phyloP scores from a whole-genome alignment of 2,329 filamentous ascomycete genomes.

The Alternaria sp. region DNA sequence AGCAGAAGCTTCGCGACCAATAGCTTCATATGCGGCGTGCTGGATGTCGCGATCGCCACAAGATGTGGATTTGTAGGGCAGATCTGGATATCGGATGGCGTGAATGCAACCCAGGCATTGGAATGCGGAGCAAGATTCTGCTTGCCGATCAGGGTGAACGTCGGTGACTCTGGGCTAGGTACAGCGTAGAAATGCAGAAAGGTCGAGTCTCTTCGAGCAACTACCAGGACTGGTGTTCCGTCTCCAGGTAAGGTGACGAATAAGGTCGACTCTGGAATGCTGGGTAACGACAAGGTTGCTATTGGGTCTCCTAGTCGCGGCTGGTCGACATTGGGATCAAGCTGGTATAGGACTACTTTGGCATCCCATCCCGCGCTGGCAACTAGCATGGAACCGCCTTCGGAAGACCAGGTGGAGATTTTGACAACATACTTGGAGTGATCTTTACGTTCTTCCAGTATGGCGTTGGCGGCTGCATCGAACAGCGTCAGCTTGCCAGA shows the following conservation, averaged over 20 bases:
- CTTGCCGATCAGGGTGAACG: constrained; percentile 54
- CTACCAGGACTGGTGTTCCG: constrained; percentile 56
- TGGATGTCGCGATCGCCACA: constrained; percentile 65
- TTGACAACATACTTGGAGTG: constrained; percentile 66
- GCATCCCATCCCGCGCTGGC: constrained; percentile 68
- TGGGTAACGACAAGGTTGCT: constrained; percentile 53
- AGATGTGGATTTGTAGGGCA: constrained; percentile 62
- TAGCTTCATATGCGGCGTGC: constrained; percentile 67
- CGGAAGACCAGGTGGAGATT: constrained; percentile 48
- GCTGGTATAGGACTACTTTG: constrained; percentile 60
- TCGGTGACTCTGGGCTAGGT: constrained; percentile 18
- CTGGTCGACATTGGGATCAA: constrained; percentile 34
- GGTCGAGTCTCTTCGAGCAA: constrained; percentile 64
- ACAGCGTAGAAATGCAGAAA: constrained; percentile 63
- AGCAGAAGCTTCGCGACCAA: constrained; percentile 65
- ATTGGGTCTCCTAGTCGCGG: constrained; percentile 47
- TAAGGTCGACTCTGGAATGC: constrained; percentile 64
- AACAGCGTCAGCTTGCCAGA: constrained; percentile 63
- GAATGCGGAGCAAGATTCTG: constrained; percentile 69
- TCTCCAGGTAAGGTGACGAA: constrained; percentile 59
- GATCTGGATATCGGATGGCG: constrained; percentile 63
- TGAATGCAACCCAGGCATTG: constrained; percentile 69
- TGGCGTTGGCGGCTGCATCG: constrained; percentile 44
- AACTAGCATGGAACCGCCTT: constrained; percentile 44
- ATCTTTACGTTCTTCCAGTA: constrained; percentile 60